These are phyloP conservation scores for Xylaria sp. DNA, from an alignment of 2,329 filamentous ascomycete species.

Conservation along the genomic window DNA sequence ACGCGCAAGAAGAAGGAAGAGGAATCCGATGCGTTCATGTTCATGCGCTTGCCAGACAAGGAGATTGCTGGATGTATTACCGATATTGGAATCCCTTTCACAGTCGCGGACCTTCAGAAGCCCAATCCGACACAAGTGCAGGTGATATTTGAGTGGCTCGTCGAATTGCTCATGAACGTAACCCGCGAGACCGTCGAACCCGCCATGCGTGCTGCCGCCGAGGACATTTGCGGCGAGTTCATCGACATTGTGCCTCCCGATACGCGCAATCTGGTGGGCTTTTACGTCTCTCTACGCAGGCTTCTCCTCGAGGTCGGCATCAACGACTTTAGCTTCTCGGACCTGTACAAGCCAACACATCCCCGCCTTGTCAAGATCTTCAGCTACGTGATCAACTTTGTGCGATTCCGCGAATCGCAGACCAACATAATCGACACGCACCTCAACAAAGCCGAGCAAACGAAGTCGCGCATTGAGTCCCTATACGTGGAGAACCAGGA, in stretches of 20 bases:
- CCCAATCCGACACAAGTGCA: conserved; percentile 95
- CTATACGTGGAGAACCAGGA: conserved; percentile 88
- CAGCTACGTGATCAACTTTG: conserved; percentile 98
- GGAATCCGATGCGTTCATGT: conserved; percentile 68
- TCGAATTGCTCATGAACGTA: conserved; percentile 91
- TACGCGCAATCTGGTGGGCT: conserved; percentile 93
- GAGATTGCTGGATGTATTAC: conserved; percentile 98
- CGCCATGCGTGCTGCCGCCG: conserved; percentile 90
- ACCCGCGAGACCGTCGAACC: conserved; percentile 94
- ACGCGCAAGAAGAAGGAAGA: conserved; percentile 70
- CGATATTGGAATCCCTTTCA: conserved; percentile 93
- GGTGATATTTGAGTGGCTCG: conserved; percentile 98
- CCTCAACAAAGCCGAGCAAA: conserved; percentile 89
- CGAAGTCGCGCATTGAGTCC: conserved; percentile 87
- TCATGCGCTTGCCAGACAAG: conserved; percentile 70
- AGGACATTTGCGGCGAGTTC: conserved; percentile 86
- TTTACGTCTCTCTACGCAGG: conserved; percentile 85
- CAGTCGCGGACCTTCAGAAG: conserved; percentile 86
- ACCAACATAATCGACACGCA: conserved; percentile 90
- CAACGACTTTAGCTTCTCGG: conserved; percentile 91
- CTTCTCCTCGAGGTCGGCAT: conserved; percentile 90
- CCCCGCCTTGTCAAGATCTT: conserved; percentile 94
- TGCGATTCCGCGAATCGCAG: conserved; percentile 94
- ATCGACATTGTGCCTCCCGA: conserved; percentile 87
- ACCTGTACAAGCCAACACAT: conserved; percentile 90